These are phyloP conservation scores for Sphaerulina populicola DNA, from an alignment of 2,329 filamentous ascomycete species.

Conservation along the genomic window DNA sequence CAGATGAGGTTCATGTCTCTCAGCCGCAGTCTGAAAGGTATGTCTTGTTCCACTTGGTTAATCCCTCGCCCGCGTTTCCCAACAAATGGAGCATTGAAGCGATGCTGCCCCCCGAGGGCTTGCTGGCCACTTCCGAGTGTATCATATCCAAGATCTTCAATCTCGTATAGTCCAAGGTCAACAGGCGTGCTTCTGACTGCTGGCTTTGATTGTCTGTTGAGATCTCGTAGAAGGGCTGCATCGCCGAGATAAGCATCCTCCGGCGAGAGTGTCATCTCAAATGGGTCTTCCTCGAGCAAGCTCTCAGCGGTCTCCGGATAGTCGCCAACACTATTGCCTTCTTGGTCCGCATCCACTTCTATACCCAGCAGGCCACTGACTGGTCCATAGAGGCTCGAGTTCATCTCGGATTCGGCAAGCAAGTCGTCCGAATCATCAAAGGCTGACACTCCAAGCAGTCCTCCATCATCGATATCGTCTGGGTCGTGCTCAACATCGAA, in stretches of 20 bases:
- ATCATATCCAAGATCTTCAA: slow-evolving; percentile 32
- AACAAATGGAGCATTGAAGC: slow-evolving; percentile 28
- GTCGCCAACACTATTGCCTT: slow-evolving; percentile 13
- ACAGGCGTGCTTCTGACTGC: slow-evolving; percentile 15
- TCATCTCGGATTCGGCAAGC: slow-evolving; percentile 30
- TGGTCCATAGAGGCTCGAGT: slow-evolving; percentile 29
- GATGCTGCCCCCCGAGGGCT: slow-evolving; percentile 26
- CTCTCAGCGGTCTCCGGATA: slow-evolving; percentile 31
- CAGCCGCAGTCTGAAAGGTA: slow-evolving; percentile 63
- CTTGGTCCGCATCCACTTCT: slow-evolving; percentile 20
- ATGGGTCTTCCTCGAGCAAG: slow-evolving; percentile 34
- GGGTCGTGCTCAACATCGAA: slow-evolving; percentile 30
- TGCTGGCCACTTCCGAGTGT: slow-evolving; percentile 24
- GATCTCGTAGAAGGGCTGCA: slow-evolving; percentile 27
- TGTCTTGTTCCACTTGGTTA: slow-evolving; percentile 2
- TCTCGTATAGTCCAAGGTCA: slow-evolving; percentile 27
- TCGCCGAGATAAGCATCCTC: slow-evolving; percentile 27
- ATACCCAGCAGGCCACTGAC: slow-evolving; percentile 26
- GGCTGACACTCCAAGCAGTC: slow-evolving; percentile 21
- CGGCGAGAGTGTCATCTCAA: slow-evolving; percentile 31
- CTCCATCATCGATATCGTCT: slow-evolving; percentile 27
- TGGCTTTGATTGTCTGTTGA: slow-evolving; percentile 26
- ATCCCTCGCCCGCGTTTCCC: not conserved
- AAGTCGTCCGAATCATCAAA: slow-evolving; percentile 34
- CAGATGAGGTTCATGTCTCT: slow-evolving; percentile 89